Percentiles rank a stretch among this genome's conserved stretches.
phyloP scores from a whole-genome alignment of 306 rosid species.

The Glycine latifolia region DNA sequence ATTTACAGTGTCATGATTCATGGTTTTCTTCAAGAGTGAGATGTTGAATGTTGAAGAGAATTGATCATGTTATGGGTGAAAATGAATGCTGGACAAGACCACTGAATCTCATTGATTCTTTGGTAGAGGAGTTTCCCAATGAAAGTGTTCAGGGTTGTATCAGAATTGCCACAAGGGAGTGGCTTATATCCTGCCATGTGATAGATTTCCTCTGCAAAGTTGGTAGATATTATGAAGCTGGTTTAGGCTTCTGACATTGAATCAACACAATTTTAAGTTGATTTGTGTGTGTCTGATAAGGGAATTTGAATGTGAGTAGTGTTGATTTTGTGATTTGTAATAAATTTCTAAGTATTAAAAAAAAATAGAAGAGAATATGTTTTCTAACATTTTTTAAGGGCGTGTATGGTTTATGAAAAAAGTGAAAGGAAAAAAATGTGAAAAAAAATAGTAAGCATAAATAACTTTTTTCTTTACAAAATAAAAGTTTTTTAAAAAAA shows the following conservation, averaged over 20 bases:
- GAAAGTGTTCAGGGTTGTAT: constrained; percentile 57
- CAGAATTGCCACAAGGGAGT: constrained; percentile 54
- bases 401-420: too few species aligned
- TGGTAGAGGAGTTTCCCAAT: constrained; percentile 46
- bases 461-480: too few species aligned
- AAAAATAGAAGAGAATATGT: too few species aligned
- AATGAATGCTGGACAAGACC: constrained; percentile 54
- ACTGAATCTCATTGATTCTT: constrained; percentile 34
- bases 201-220: constrained; percentile 62
- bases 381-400: too few species aligned
- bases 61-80: constrained; percentile 59
- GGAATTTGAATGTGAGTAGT: too few species aligned
- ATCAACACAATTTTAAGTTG: background rate
- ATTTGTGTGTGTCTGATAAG: background rate
- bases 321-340: too few species aligned
- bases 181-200: constrained; percentile 44
- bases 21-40: constrained; percentile 54
- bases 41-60: constrained; percentile 42
- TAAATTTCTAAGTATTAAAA: too few species aligned
- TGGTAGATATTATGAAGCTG: constrained; percentile 57
- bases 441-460: too few species aligned
- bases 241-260: constrained; percentile 39
- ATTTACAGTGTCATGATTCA: constrained; percentile 57
- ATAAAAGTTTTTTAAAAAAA: too few species aligned
- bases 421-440: too few species aligned